Percentiles rank a stretch among this genome's conserved stretches.
Conservation (phyloP, 2,329 filamentous ascomycete species). For the Myriangium duriaei region DNA sequence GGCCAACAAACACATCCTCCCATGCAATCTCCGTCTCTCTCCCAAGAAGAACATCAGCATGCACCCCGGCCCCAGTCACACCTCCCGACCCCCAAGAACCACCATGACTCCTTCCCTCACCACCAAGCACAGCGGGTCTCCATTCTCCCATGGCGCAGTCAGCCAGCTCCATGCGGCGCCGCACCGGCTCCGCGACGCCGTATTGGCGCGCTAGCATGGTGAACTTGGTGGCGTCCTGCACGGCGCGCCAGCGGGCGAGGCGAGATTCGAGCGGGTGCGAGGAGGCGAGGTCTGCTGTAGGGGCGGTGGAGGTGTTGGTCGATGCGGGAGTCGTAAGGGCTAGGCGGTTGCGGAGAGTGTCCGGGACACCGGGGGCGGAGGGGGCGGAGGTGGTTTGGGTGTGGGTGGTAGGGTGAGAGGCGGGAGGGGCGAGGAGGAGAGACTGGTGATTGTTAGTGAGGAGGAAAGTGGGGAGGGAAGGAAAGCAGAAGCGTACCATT, state of each 20-base stretch:
- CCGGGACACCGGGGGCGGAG: conserved; percentile 84
- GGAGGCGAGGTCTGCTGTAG: conserved; percentile 39
- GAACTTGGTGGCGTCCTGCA: conserved; percentile 81
- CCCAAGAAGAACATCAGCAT: conserved; percentile 79
- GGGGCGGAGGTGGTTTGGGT: conserved; percentile 61
- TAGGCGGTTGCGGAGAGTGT: conserved; percentile 78
- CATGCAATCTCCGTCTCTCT: conserved; percentile 67
- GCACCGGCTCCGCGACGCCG: conserved; percentile 84
- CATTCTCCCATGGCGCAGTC: conserved; percentile 71
- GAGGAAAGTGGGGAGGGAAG: neutral
- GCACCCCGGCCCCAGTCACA: conserved; percentile 47
- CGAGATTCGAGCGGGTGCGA: conserved; percentile 86
- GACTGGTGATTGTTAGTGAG: conserved; percentile 16
- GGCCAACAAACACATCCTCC: conserved; percentile 85
- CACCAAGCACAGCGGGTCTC: conserved; percentile 58
- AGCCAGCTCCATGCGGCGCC: conserved; percentile 89
- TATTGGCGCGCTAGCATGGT: conserved; percentile 74
- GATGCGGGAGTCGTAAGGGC: conserved; percentile 41
- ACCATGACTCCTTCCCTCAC: conserved; percentile 28
- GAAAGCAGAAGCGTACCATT: conserved; percentile 10
- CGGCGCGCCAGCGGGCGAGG: conserved; percentile 78
- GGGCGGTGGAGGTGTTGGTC: conserved; percentile 32
- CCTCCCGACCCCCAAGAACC: conserved; percentile 5
- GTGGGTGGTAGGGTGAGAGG: conserved; percentile 45
- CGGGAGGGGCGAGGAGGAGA: conserved; percentile 73